Percentiles rank a stretch among this genome's conserved stretches.
These are phyloP conservation scores for Pezicula neosporulosa DNA, from an alignment of 2,329 filamentous ascomycete species.

Conservation along the genomic window DNA sequence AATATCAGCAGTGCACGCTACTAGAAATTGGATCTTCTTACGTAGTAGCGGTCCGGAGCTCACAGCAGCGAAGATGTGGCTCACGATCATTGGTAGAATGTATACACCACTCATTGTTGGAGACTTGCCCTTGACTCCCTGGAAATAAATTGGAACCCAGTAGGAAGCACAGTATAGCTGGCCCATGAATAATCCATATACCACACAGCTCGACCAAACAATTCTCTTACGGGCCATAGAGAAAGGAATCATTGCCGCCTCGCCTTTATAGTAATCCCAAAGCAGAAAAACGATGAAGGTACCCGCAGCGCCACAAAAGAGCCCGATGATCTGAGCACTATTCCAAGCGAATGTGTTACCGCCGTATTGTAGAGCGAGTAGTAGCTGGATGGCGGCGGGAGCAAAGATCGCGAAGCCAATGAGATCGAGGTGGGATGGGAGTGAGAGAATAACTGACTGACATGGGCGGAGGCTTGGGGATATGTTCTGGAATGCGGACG, in stretches of 20 bases:
- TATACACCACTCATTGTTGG: constrained; percentile 15
- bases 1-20: background rate
- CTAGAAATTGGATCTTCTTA: background rate
- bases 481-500: constrained; percentile 27
- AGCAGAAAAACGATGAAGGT: constrained; percentile 18
- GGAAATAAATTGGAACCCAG: constrained; percentile 19
- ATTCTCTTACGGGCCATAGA: constrained; percentile 14
- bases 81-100: constrained; percentile 14
- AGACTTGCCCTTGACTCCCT: constrained; percentile 19
- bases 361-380: constrained; percentile 31
- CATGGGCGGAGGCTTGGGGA: constrained; percentile 16
- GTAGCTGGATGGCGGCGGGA: constrained; percentile 25
- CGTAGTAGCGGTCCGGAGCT: constrained; percentile 11
- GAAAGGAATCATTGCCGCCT: constrained; percentile 22
- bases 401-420: constrained; percentile 29
- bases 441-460: constrained; percentile 1
- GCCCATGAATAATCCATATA: constrained; percentile 3
- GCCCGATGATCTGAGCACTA: constrained; percentile 19
- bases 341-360: constrained; percentile 28
- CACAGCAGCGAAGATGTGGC: constrained; percentile 7
- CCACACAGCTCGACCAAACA: constrained; percentile 13
- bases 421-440: constrained; percentile 29
- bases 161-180: background rate
- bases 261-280: constrained; percentile 20
- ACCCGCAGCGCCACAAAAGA: constrained; percentile 18